phyloP scores from a whole-genome alignment of 2,329 filamentous ascomycete genomes.

The Ophiostoma australiae region DNA sequence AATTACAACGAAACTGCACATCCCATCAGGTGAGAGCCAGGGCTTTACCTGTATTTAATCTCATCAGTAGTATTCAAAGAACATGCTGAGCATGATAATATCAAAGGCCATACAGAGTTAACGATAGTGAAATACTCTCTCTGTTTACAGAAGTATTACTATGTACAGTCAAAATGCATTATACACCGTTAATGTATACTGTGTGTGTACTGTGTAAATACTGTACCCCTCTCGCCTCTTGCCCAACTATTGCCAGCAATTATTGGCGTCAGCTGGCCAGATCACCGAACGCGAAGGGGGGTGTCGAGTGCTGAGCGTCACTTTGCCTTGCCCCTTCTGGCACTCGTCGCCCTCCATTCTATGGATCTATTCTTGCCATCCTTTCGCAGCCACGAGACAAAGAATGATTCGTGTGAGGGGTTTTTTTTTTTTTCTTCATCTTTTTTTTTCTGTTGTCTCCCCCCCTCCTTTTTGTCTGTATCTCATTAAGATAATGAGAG shows the following conservation, averaged over 20 bases:
- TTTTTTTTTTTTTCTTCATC: not conserved
- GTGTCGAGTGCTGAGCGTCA: not conserved
- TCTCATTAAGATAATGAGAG: too few relatives aligned
- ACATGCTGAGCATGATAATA: too few relatives aligned
- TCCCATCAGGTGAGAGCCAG: not conserved
- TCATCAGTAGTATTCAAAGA: too few relatives aligned
- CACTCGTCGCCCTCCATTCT: constrained; percentile 18
- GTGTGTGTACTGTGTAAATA: not conserved
- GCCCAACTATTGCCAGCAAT: not conserved
- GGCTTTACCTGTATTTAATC: too few relatives aligned
- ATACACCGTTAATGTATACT: not conserved
- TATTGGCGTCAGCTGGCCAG: constrained; percentile 15
- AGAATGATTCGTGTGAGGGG: not conserved
- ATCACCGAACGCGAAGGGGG: not conserved
- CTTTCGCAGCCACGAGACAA: not conserved
- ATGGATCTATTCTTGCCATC: not conserved
- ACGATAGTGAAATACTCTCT: too few relatives aligned
- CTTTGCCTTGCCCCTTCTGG: not conserved
- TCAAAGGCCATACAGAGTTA: too few relatives aligned
- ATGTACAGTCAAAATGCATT: too few relatives aligned
- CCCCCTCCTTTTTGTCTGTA: too few relatives aligned
- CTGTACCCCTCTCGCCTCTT: constrained; percentile 8
- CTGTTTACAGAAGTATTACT: too few relatives aligned
- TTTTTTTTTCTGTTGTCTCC: not conserved
- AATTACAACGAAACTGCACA: not conserved